Evolutionary conservation across 371 early-diverging fungal species (phyloP).

Genomic region (Synchytrium microbalum): DNA sequence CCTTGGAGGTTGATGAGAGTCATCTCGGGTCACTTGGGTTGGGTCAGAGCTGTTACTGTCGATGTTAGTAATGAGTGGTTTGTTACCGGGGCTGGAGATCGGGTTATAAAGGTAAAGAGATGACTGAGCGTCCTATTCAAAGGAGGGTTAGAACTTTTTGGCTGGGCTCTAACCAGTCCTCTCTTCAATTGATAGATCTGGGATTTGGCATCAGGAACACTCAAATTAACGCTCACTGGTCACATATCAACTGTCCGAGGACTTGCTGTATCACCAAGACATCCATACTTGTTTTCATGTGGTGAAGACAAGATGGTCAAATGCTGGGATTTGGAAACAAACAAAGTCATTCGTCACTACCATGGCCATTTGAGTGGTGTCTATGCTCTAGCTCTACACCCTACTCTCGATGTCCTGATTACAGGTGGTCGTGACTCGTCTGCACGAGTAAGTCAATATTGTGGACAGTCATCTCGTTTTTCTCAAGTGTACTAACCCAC

Average conservation of each 20-base stretch:
- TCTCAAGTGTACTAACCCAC: not conserved
- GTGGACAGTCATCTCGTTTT: not conserved
- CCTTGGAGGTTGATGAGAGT: conserved; percentile 98
- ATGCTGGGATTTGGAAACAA: conserved; percentile 96
- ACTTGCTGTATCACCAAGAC: conserved; percentile 83
- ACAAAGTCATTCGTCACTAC: conserved; percentile 96
- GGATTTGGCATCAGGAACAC: conserved; percentile 94
- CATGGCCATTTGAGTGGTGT: conserved; percentile 95
- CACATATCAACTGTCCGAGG: conserved; percentile 94
- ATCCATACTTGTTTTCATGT: conserved; percentile 91
- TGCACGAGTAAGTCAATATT: conserved; percentile 72
- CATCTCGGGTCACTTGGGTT: conserved; percentile 94
- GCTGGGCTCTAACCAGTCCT: conserved; percentile 3
- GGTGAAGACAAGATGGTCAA: conserved; percentile 97
- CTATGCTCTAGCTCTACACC: conserved; percentile 83
- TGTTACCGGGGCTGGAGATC: conserved; percentile 92
- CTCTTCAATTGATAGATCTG: conserved; percentile 61
- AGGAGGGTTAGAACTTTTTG: not conserved
- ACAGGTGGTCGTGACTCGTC: conserved; percentile 93
- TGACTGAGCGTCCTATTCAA: conserved; percentile 11
- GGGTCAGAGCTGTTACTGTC: conserved; percentile 89
- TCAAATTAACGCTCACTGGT: conserved; percentile 91
- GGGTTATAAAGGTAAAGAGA: conserved; percentile 78
- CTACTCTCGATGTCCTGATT: conserved; percentile 86
- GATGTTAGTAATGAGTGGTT: conserved; percentile 96